Base-by-base conservation (phyloP, 495 filamentous ascomycete genomes). In the Penicillium desertorum region DNA sequence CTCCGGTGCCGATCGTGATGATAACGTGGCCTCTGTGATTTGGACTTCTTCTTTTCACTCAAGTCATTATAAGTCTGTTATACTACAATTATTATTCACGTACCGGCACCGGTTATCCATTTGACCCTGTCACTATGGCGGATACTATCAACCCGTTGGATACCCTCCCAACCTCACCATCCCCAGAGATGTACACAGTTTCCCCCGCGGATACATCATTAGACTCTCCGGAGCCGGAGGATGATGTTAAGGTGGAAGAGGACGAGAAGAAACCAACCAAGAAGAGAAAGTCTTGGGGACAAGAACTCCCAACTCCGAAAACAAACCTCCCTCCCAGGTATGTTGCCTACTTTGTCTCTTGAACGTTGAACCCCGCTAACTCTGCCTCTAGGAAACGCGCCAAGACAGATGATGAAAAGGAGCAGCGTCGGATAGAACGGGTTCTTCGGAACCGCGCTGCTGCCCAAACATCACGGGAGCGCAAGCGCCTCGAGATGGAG, bases 241-340 rank as follows among this genome's bases (percentile, higher is more conserved):
- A 60, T 25, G 45, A 65, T 45, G 58, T 66, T 14, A 71, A 72
- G 36, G 63, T 66, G 25, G 68, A 73, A 30, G 66, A 69, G 0
- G 50, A 46, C 4, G 80, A 77, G 63, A 91, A 88, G 81, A 95
- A 90, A 79, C 84, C 87, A 2, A 74, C 80, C 41, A 98, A 97
- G 86, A 98, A 98, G 83, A 82, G 94, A 72, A 98, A 98, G 80
- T 96, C 93, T 57, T 98, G 94, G 94, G 94, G 94, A 62, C 94
- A 98, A 76, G 89, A 95, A 76, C 86, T 98, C 45, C 94, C 94
- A 23, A 90, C 90, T 64, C 94, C 94, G 20, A 98, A 94, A 82
- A 98, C 94, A 41, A 96, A 95, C 64, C 83, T 98, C 27, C 94
- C 94, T 62, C 94, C 94, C 55, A 86, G 93, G 90, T 93, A 88